A percentile compares a stretch with the other conserved stretches of the same genome.
phyloP scores from a whole-genome alignment of 352 stramenopile genomes.

The Phytophthora pluvialis region DNA sequence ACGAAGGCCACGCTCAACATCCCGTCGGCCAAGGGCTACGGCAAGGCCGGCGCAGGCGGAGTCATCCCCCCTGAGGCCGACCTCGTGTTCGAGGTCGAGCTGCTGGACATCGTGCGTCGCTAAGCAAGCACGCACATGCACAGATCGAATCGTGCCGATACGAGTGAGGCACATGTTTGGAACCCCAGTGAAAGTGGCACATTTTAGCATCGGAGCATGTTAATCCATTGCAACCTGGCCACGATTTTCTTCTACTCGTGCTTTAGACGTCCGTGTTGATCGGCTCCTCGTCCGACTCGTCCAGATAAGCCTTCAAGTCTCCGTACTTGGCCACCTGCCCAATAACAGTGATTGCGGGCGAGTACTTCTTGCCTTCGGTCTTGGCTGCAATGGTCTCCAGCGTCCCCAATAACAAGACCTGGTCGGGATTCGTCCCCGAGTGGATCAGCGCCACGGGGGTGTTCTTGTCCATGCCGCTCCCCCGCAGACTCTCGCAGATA shows the following conservation, averaged over 20 bases:
- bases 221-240: slow-evolving; percentile 2
- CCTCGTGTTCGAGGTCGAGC: slow-evolving; percentile 94
- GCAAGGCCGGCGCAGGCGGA: slow-evolving; percentile 74
- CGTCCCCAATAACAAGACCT: slow-evolving; percentile 58
- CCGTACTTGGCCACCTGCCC: slow-evolving; percentile 66
- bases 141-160: not conserved
- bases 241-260: not conserved
- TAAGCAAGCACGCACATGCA: slow-evolving; percentile 12
- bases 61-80: slow-evolving; percentile 93
- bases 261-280: slow-evolving; percentile 41
- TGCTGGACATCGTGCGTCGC: slow-evolving; percentile 79
- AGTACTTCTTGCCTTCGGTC: slow-evolving; percentile 62
- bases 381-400: slow-evolving; percentile 57
- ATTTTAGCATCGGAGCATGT: slow-evolving; percentile 6
- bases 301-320: slow-evolving; percentile 59
- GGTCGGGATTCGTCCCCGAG: slow-evolving; percentile 60
- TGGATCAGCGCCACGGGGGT: slow-evolving; percentile 73
- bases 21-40: slow-evolving; percentile 94
- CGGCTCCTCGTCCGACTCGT: slow-evolving; percentile 49
- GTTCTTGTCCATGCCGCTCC: slow-evolving; percentile 37
- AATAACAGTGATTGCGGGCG: slow-evolving; percentile 75
- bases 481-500: slow-evolving; percentile 55
- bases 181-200: slow-evolving; percentile 6
- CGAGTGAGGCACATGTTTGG: slow-evolving; percentile 6
- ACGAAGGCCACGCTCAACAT: slow-evolving; percentile 93